Conservation (phyloP, 2,329 filamentous ascomycete genomes). For the Aureobasidium lini region DNA sequence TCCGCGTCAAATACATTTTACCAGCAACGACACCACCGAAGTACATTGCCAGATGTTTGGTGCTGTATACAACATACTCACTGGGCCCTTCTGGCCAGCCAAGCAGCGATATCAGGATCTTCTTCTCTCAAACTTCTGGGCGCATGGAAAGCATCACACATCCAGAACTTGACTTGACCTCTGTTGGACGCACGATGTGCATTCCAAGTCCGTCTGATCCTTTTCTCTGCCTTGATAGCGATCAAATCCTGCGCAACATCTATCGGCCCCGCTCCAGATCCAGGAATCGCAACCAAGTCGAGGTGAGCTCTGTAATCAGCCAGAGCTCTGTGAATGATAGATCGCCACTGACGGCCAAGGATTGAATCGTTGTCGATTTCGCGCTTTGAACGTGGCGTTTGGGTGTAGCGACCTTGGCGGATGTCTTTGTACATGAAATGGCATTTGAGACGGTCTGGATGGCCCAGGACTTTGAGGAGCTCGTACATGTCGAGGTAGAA, state of each 20-base stretch:
- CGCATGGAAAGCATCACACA: conserved; percentile 1
- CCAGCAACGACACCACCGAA: too few relatives aligned
- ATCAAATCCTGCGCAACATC: not conserved
- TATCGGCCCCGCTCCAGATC: too few relatives aligned
- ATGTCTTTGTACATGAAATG: not conserved
- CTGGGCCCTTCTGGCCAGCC: too few relatives aligned
- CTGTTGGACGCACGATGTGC: not conserved
- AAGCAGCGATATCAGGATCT: not conserved
- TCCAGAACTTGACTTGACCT: not conserved
- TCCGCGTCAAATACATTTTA: too few relatives aligned
- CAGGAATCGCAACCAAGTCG: not conserved
- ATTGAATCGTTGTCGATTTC: not conserved
- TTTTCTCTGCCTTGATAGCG: not conserved
- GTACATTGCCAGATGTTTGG: too few relatives aligned
- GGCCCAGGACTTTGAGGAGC: too few relatives aligned
- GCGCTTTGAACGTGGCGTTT: not conserved
- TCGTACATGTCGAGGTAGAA: not conserved
- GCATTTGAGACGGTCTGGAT: not conserved
- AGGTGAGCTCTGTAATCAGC: not conserved
- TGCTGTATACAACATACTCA: too few relatives aligned
- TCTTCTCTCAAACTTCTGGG: not conserved
- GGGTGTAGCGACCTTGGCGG: not conserved
- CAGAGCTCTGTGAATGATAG: not conserved
- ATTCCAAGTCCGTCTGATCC: not conserved
- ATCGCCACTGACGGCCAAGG: not conserved